phyloP scores from a whole-genome alignment of 2,329 filamentous ascomycete species.

The Lachnellula cervina region DNA sequence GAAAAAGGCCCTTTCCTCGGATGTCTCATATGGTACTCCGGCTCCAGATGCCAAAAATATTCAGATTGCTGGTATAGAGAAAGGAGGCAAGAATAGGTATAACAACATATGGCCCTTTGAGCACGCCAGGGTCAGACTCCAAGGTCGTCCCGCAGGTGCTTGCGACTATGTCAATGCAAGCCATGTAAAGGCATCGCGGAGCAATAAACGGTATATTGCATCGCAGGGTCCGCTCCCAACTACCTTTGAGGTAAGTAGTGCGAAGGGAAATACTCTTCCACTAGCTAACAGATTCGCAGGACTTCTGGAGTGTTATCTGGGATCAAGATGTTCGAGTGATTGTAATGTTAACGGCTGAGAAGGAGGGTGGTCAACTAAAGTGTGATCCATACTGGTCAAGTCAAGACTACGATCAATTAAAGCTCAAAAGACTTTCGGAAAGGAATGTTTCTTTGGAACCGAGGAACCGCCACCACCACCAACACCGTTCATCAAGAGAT shows the following conservation, averaged over 20 bases:
- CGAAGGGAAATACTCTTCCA: conserved; percentile 3
- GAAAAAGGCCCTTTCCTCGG: conserved; percentile 68
- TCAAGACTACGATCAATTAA: conserved; percentile 71
- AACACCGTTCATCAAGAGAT: conserved; percentile 37
- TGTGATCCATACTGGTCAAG: conserved; percentile 91
- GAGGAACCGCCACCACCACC: conserved; percentile 37
- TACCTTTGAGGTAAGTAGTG: conserved; percentile 73
- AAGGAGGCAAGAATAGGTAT: conserved; percentile 92
- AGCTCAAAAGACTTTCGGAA: conserved; percentile 73
- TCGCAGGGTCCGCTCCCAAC: conserved; percentile 89
- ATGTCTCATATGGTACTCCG: conserved; percentile 51
- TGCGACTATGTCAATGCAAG: conserved; percentile 98
- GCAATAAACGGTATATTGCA: conserved; percentile 90
- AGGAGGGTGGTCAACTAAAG: conserved; percentile 89
- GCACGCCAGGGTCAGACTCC: conserved; percentile 79
- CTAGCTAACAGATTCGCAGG: conserved; percentile 45
- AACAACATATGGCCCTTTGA: conserved; percentile 98
- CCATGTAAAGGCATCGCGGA: conserved; percentile 72
- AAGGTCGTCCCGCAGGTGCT: conserved; percentile 57
- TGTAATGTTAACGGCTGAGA: conserved; percentile 93
- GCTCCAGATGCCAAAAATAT: conserved; percentile 38
- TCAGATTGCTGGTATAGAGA: conserved; percentile 86
- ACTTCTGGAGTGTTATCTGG: conserved; percentile 98
- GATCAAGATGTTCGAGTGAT: conserved; percentile 93
- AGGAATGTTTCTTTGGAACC: conserved; percentile 73